Evolutionary conservation across 2,329 filamentous ascomycete species (phyloP).

Genomic region (Claviceps quebecensis): DNA sequence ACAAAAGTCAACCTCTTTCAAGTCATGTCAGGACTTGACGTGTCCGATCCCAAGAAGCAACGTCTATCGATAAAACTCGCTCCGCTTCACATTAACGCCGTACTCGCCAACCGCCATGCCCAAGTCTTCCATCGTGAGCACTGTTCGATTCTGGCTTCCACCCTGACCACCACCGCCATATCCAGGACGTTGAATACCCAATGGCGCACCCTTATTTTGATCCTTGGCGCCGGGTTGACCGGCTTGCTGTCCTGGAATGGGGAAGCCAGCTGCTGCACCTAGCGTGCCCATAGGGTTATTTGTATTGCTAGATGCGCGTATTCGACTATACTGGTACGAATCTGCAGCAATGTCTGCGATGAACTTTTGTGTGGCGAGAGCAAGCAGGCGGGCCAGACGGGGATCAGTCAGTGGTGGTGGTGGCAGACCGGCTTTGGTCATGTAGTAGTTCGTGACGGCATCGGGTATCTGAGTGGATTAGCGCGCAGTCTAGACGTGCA

Average conservation of each 20-base stretch:
- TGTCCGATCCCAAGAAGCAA: no score
- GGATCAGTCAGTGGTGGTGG: slow-evolving; percentile 83
- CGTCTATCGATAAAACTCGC: slow-evolving; percentile 77
- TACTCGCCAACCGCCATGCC: slow-evolving; percentile 98
- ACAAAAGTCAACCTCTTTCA: neutral
- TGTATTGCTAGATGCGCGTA: slow-evolving; percentile 72
- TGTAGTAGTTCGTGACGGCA: slow-evolving; percentile 94
- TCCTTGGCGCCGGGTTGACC: slow-evolving; percentile 42
- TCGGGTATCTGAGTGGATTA: slow-evolving; percentile 65
- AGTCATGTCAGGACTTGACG: neutral
- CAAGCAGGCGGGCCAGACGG: slow-evolving; percentile 81
- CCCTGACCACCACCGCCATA: slow-evolving; percentile 83
- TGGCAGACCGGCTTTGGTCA: slow-evolving; percentile 87
- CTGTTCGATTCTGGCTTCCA: slow-evolving; percentile 77
- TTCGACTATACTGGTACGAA: slow-evolving; percentile 93
- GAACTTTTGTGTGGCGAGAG: slow-evolving; percentile 97
- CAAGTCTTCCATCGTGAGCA: slow-evolving; percentile 95
- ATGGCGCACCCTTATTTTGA: slow-evolving; percentile 42
- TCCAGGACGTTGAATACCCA: slow-evolving; percentile 63
- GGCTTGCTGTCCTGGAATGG: slow-evolving; percentile 47
- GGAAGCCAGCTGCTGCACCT: slow-evolving; percentile 58
- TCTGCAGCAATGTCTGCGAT: slow-evolving; percentile 95
- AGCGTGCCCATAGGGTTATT: slow-evolving; percentile 87
- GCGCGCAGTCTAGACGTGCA: neutral
- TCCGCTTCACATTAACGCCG: slow-evolving; percentile 91